phyloP scores from a whole-genome alignment of 2,329 filamentous ascomycete species.

The Fusarium pseudonygamai region DNA sequence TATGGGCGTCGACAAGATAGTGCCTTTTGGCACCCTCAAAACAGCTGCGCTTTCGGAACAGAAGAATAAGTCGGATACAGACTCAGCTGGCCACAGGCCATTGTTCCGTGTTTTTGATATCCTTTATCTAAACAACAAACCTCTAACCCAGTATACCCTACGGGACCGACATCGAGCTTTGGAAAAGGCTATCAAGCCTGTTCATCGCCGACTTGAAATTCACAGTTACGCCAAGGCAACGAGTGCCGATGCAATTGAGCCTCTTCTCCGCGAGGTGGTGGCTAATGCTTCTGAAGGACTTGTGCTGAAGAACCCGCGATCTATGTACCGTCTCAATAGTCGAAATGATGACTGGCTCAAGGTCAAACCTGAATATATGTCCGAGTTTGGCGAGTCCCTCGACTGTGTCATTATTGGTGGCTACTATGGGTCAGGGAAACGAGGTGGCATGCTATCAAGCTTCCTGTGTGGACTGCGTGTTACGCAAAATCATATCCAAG shows the following conservation, averaged over 20 bases:
- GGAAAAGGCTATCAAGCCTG: slow-evolving; percentile 72
- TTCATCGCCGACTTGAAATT: slow-evolving; percentile 83
- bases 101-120: slow-evolving; percentile 92
- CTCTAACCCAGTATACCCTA: slow-evolving; percentile 83
- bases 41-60: slow-evolving; percentile 86
- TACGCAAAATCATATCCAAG: slow-evolving; percentile 71
- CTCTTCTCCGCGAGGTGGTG: slow-evolving; percentile 81
- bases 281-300: slow-evolving; percentile 89
- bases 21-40: slow-evolving; percentile 92
- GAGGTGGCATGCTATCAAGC: slow-evolving; percentile 84
- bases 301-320: slow-evolving; percentile 92
- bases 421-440: slow-evolving; percentile 87
- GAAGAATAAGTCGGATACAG: slow-evolving; percentile 67
- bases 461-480: slow-evolving; percentile 90
- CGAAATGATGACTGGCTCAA: slow-evolving; percentile 98
- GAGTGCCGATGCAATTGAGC: slow-evolving; percentile 78
- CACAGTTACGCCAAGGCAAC: slow-evolving; percentile 76
- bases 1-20: slow-evolving; percentile 81
- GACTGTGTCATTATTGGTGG: slow-evolving; percentile 91
- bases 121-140: slow-evolving; percentile 83
- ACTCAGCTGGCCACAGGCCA: slow-evolving; percentile 64
- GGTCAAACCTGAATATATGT: slow-evolving; percentile 98
- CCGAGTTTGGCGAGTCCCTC: slow-evolving; percentile 90
- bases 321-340: slow-evolving; percentile 85
- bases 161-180: slow-evolving; percentile 82